These are phyloP conservation scores for Saccharomyces hybrid DNA, from an alignment of 1,139 yeast genomes.

Conservation along the genomic window DNA sequence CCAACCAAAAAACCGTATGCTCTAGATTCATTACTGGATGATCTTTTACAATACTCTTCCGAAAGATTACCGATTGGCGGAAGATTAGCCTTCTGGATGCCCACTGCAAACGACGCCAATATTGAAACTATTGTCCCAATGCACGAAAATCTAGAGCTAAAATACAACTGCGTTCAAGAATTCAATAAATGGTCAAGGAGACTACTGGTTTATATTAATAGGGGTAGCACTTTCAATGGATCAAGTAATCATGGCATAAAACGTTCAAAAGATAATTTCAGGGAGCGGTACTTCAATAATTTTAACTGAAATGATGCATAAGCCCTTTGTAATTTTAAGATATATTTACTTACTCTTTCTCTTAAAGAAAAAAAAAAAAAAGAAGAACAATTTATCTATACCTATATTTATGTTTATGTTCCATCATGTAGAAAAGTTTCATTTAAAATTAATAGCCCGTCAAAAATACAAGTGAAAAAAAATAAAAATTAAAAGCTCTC, in stretches of 20 bases:
- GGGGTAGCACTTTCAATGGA: constrained; percentile 55
- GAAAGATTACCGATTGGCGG: constrained; percentile 66
- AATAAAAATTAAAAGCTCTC: neutral
- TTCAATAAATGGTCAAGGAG: constrained; percentile 92
- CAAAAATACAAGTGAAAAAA: neutral
- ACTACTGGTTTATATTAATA: constrained; percentile 67
- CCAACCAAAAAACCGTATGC: constrained; percentile 92
- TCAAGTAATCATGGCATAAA: constrained; percentile 38
- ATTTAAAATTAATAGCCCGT: neutral
- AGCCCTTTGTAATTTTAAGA: neutral
- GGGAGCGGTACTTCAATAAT: constrained; percentile 73
- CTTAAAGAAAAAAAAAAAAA: too few relatives aligned
- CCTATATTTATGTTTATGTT: neutral
- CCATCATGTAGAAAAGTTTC: neutral
- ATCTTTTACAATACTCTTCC: constrained; percentile 66
- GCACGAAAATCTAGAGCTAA: constrained; percentile 62
- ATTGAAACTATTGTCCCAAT: constrained; percentile 66
- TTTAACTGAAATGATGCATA: constrained; percentile 35
- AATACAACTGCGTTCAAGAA: constrained; percentile 75
- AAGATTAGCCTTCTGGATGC: constrained; percentile 94
- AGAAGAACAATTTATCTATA: neutral
- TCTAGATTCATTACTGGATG: constrained; percentile 66
- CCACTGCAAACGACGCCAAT: constrained; percentile 86
- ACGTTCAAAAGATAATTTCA: constrained; percentile 44
- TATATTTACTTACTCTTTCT: neutral